These are phyloP conservation scores for Aureobasidium pullulans DNA, from an alignment of 2,329 filamentous ascomycete genomes.

Conservation along the genomic window DNA sequence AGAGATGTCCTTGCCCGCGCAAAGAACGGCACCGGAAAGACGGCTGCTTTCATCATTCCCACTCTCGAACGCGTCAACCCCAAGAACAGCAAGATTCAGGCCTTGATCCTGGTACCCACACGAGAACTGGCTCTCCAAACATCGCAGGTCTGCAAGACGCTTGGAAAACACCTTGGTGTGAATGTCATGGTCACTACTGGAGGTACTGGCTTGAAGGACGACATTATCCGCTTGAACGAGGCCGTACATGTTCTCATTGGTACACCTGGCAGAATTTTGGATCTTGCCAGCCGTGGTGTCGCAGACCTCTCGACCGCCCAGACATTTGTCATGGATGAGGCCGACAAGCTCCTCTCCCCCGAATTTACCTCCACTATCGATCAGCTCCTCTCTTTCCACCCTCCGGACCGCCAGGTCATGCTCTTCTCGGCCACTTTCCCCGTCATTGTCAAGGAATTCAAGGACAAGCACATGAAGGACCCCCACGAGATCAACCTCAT, in stretches of 20 bases:
- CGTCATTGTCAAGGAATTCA: conserved; percentile 94
- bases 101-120: conserved; percentile 90
- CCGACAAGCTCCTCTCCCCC: conserved; percentile 91
- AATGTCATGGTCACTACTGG: conserved; percentile 99
- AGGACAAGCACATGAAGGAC: conserved; percentile 91
- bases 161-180: conserved; percentile 92
- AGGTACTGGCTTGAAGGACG: conserved; percentile 88
- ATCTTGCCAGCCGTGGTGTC: conserved; percentile 91
- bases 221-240: conserved; percentile 91
- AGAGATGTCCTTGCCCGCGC: conserved; percentile 92
- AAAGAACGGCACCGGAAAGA: conserved; percentile 98
- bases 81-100: conserved; percentile 93
- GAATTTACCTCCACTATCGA: conserved; percentile 98
- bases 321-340: conserved; percentile 99
- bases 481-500: conserved; percentile 99
- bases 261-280: conserved; percentile 91
- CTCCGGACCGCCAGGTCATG: conserved; percentile 98
- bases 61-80: conserved; percentile 93
- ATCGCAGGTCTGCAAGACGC: conserved; percentile 96
- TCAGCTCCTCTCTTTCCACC: conserved; percentile 88
- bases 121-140: conserved; percentile 96
- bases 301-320: conserved; percentile 93
- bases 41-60: conserved; percentile 94
- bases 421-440: conserved; percentile 98
- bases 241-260: conserved; percentile 96